Base-by-base conservation (phyloP, 495 filamentous ascomycete genomes). In the Penicillium ochrochloron region DNA sequence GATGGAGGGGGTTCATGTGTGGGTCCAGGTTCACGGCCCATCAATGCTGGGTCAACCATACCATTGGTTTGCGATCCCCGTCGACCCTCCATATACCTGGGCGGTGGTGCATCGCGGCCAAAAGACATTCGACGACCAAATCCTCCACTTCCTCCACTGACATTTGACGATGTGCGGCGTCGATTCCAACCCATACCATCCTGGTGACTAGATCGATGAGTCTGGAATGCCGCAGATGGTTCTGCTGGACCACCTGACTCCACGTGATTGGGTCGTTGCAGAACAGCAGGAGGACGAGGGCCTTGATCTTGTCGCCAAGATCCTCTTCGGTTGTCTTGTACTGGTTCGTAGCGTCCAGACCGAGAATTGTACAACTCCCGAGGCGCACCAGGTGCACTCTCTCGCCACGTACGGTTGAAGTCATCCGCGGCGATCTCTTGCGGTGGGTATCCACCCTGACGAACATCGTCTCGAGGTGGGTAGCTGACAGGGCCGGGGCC, bases 341-440 rank as follows among this genome's bases (percentile, higher is more conserved):
- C 96, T 6, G 96, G 94, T 70, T 99, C 95, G 68, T 97, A 96
- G 46, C 92, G 89, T 25, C 96, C 95, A 51, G 92, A 97, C 42
- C 96, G 89, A 11, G 95, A 96, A 74, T 98, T 97, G 75, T 86
- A 99, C 0, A 99, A 83, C 73, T 97, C 93, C 62, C 90, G 83
- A 60, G 86, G 87, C 33, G 79, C 80, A 23, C 80, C 85, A 11
- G 85, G 81, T 46, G 89, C 82, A 17, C 83, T 80, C 46, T 96
- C 93, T 67, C 90, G 85, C 89, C 91, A 96, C 23, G 88, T 85
- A 60, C 96, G 86, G 71, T 91, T 96, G 72, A 97, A 98, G 66
- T 96, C 93, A 73, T 98, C 95, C 6, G 94, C 92, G 10, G 92
- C 92, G 68, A 97, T 95, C 74, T 98, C 93, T 71, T 92, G 91